Conservation (phyloP, 2,329 filamentous ascomycete genomes). For the Aspergillus terreus region DNA sequence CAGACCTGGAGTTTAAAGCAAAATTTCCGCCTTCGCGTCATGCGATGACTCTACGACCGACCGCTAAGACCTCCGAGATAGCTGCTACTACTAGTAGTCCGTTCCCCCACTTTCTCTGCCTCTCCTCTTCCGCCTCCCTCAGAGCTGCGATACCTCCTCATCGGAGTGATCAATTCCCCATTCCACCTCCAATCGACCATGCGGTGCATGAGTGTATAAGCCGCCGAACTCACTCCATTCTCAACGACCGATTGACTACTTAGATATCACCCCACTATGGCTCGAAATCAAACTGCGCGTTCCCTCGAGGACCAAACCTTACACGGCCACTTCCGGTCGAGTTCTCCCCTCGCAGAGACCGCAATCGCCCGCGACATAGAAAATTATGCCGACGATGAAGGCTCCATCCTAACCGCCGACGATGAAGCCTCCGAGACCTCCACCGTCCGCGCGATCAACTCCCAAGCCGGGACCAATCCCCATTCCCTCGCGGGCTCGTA, state of each 20-base stretch:
- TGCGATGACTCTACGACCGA: too few relatives aligned
- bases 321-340: conserved; percentile 50
- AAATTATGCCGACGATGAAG: conserved; percentile 58
- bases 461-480: conserved; percentile 32
- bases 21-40: too few relatives aligned
- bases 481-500: conserved; percentile 63
- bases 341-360: conserved; percentile 64
- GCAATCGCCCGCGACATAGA: conserved; percentile 65
- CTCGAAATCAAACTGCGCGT: conserved; percentile 25
- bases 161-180: not conserved
- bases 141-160: not conserved
- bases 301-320: conserved; percentile 27
- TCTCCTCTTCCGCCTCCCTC: not conserved
- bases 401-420: conserved; percentile 30
- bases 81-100: not conserved
- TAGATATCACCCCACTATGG: conserved; percentile 13
- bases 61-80: too few relatives aligned
- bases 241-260: not conserved
- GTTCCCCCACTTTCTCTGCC: not conserved
- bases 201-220: not conserved
- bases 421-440: conserved; percentile 38
- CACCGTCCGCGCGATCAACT: conserved; percentile 40
- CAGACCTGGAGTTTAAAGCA: too few relatives aligned
- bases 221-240: not conserved
- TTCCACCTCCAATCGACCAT: not conserved